These are phyloP conservation scores for Terfezia claveryi DNA, from an alignment of 495 filamentous ascomycete species.

Conservation along the genomic window DNA sequence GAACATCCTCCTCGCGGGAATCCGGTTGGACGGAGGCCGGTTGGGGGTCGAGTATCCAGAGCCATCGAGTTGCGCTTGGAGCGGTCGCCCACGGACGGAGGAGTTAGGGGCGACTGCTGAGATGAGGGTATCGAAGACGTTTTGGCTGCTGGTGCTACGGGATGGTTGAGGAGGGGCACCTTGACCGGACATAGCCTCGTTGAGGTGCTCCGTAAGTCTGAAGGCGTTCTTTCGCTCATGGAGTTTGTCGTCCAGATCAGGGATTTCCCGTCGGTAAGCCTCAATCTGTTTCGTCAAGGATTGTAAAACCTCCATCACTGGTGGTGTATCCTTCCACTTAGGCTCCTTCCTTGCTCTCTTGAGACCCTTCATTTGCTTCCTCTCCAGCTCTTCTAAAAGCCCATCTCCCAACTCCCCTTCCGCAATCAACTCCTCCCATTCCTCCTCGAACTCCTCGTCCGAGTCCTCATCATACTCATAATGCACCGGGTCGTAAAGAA, in stretches of 20 bases:
- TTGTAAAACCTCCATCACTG: slow-evolving; percentile 29
- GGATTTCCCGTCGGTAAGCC: slow-evolving; percentile 42
- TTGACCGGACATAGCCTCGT: slow-evolving; percentile 7
- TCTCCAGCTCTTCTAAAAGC: slow-evolving; percentile 11
- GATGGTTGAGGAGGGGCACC: not conserved
- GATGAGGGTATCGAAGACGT: not conserved
- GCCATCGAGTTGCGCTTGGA: slow-evolving; percentile 6
- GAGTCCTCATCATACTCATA: slow-evolving; percentile 31
- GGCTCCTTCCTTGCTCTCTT: slow-evolving; percentile 30
- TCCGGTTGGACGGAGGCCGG: not conserved
- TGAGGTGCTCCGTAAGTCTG: slow-evolving; percentile 28
- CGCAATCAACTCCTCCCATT: slow-evolving; percentile 11
- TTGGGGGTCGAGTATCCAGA: slow-evolving; percentile 5
- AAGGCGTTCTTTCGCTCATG: slow-evolving; percentile 49
- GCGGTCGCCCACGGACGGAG: not conserved
- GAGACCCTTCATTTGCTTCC: slow-evolving; percentile 18
- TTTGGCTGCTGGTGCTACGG: not conserved
- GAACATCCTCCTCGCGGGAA: slow-evolving; percentile 2
- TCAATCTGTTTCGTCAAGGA: slow-evolving; percentile 41
- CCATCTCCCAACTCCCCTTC: slow-evolving; percentile 14
- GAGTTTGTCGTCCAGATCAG: slow-evolving; percentile 55
- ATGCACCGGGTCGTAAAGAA: slow-evolving; percentile 47
- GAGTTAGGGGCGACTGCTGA: slow-evolving; percentile 4
- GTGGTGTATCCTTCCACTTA: slow-evolving; percentile 28
- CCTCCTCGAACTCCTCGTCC: slow-evolving; percentile 15